phyloP scores from a whole-genome alignment of 768 basidiomycete genomes.

The Tremella yokohamensis region DNA sequence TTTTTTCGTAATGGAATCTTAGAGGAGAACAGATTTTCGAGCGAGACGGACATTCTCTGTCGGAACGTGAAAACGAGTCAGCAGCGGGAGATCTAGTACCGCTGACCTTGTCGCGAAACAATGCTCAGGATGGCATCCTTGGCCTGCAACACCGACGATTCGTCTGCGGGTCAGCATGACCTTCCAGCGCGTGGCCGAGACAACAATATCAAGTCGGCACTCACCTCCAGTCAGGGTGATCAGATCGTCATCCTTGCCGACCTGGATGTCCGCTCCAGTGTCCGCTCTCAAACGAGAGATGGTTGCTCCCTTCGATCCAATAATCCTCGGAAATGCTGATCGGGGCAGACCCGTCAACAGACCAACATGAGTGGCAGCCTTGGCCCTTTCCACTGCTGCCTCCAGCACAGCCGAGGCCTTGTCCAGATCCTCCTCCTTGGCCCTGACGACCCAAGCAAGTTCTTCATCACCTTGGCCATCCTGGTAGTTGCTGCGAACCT shows the following conservation, averaged over 20 bases:
- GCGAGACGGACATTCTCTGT: no score
- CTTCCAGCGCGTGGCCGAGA: not conserved
- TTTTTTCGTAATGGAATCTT: no score
- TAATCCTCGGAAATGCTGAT: slow-evolving; percentile 84
- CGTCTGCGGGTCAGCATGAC: slow-evolving; percentile 28
- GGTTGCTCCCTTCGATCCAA: slow-evolving; percentile 81
- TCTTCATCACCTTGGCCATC: slow-evolving; percentile 72
- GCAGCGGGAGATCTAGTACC: no score
- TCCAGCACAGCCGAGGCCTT: slow-evolving; percentile 60
- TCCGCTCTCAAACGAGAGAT: slow-evolving; percentile 80
- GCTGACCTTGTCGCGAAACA: slow-evolving; percentile 29
- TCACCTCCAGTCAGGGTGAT: slow-evolving; percentile 77
- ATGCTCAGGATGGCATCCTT: slow-evolving; percentile 49
- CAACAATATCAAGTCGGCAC: no score
- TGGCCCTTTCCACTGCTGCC: slow-evolving; percentile 42
- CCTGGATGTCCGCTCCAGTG: slow-evolving; percentile 87
- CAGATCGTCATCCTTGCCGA: slow-evolving; percentile 79
- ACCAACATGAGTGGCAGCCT: slow-evolving; percentile 47
- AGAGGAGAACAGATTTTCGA: no score
- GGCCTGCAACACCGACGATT: slow-evolving; percentile 46
- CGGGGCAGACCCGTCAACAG: slow-evolving; percentile 55
- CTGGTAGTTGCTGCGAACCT: slow-evolving; percentile 72
- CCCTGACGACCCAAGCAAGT: slow-evolving; percentile 78
- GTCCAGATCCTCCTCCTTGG: slow-evolving; percentile 73
- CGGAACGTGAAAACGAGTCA: no score